Conservation (phyloP, 768 basidiomycete species). For the Hebeloma cylindrosporum region DNA sequence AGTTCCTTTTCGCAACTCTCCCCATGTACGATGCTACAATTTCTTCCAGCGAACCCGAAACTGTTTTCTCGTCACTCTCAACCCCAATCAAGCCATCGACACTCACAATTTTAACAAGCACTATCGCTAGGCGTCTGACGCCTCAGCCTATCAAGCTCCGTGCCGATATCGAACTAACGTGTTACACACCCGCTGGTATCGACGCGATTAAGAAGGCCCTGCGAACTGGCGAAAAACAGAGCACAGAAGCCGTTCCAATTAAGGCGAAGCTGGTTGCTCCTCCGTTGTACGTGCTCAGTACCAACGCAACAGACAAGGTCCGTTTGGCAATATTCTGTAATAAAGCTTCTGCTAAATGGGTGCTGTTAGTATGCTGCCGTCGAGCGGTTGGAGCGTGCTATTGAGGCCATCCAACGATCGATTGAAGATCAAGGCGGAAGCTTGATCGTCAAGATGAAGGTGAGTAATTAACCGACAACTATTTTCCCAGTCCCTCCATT, state of each 20-base stretch:
- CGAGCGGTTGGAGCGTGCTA: constrained; percentile 90
- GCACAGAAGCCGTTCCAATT: constrained; percentile 90
- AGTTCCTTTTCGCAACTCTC: constrained; percentile 27
- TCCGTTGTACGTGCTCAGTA: constrained; percentile 92
- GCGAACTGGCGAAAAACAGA: constrained; percentile 82
- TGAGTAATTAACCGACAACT: constrained; percentile 27
- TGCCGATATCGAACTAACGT: constrained; percentile 96
- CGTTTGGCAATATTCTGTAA: constrained; percentile 30
- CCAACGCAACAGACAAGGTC: constrained; percentile 96
- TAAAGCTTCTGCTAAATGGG: constrained; percentile 87
- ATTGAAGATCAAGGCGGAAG: constrained; percentile 86
- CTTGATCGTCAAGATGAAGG: constrained; percentile 96
- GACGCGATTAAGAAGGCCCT: constrained; percentile 95
- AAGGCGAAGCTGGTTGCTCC: constrained; percentile 97
- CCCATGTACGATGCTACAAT: constrained; percentile 2
- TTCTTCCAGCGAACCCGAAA: constrained; percentile 47
- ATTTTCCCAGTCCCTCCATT: constrained; percentile 2
- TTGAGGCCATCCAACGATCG: constrained; percentile 82
- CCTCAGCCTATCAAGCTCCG: constrained; percentile 99
- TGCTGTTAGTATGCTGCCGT: constrained; percentile 88
- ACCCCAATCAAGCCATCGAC: constrained; percentile 58
- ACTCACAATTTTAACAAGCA: constrained; percentile 63
- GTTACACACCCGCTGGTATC: constrained; percentile 94
- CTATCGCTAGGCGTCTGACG: constrained; percentile 92
- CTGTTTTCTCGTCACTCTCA: constrained; percentile 74